phyloP scores from a whole-genome alignment of 2,329 filamentous ascomycete genomes.

The Diaporthe ampelina region DNA sequence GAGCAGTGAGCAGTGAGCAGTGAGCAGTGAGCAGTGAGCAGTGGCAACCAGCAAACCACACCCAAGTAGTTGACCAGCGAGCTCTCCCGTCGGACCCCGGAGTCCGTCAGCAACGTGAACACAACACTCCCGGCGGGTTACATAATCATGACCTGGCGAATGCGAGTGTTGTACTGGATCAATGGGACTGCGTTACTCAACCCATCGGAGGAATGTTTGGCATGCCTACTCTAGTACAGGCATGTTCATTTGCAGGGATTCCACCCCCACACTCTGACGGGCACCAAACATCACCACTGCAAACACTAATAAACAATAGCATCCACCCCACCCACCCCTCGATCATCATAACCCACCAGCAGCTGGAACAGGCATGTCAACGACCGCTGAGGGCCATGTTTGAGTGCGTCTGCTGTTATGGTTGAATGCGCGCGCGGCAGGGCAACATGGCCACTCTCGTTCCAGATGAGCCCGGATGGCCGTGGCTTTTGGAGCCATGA shows the following conservation, averaged over 20 bases:
- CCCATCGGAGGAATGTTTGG: too few relatives aligned
- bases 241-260: too few relatives aligned
- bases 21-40: neutral
- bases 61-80: neutral
- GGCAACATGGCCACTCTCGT: constrained; percentile 45
- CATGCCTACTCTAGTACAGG: too few relatives aligned
- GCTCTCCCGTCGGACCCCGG: constrained; percentile 15
- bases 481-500: constrained; percentile 74
- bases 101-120: constrained; percentile 21
- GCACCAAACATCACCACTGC: too few relatives aligned
- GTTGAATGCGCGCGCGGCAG: neutral
- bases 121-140: neutral
- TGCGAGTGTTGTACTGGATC: neutral
- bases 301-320: too few relatives aligned
- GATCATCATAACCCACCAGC: neutral
- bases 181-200: neutral
- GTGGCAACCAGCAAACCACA: neutral
- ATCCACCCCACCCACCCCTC: neutral
- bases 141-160: constrained; percentile 13
- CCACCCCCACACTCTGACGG: too few relatives aligned
- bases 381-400: neutral
- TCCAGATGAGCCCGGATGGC: constrained; percentile 34
- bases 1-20: neutral
- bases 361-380: neutral
- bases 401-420: neutral